Base-by-base conservation (phyloP, 805 yeast species). In the Priceomyces haplophilus region DNA sequence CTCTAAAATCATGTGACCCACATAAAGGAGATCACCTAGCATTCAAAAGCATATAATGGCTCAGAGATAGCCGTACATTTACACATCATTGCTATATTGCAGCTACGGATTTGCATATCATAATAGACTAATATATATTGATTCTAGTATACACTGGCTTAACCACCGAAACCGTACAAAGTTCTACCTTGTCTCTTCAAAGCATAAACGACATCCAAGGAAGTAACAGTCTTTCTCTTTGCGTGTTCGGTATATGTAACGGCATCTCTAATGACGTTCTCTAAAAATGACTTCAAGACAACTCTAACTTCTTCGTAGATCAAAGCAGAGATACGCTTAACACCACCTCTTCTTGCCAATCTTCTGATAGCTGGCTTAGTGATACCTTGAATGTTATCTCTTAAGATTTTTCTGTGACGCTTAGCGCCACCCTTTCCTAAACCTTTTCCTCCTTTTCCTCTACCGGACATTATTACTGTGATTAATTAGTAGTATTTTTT, bases 271-370 rank as follows among this genome's bases (percentile, higher is more conserved):
- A 91, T 91, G 59, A 93, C 97, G 67, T 87, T 84, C 76, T 88
- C 97, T 69, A 91, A 82, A 85, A 91, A 91, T 45, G 96, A 79
- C 79, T 90, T 90, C 58, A 91, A 80, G 58, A 93, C 97, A 59
- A 85, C 90, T 81, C 99, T 89, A 67, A 93, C 96, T 79, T 91
- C 97, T 78, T 91, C 99, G 80, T 91, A 91, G 72, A 91, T 91
- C 69, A 90, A 79, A 72, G 96, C 98, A 52, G 98, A 91, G 65
- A 91, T 91, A 87, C 99, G 96, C 85, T 91, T 91, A 69, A 91
- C 99, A 90, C 99, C 99, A 79, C 99, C 99, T 88, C 99, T 89
- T 85, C 99, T 91, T 41, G 99, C 99, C 65, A 91, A 85, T 88
- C 99, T 91, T 82, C 99, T 89, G 69, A 91, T 91, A 68, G 99